These are phyloP conservation scores for Xylaria sp. DNA, from an alignment of 2,329 filamentous ascomycete species.

Conservation along the genomic window DNA sequence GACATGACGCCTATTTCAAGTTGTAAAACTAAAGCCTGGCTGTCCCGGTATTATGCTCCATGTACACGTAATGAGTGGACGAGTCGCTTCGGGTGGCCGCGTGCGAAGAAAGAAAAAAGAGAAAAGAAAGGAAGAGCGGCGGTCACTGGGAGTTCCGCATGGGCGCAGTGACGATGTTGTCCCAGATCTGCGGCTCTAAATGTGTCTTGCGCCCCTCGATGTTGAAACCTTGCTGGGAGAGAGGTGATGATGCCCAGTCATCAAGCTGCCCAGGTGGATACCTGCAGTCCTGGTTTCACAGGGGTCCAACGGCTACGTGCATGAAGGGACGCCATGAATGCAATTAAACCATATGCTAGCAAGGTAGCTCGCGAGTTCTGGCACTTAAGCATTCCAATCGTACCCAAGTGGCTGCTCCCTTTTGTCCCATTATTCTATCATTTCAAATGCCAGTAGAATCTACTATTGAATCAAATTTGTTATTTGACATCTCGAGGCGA, in stretches of 20 bases:
- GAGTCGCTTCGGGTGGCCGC: neutral
- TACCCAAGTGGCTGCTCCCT: too few relatives aligned
- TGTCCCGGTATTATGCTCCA: conserved; percentile 26
- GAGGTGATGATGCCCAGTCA: conserved; percentile 13
- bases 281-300: neutral
- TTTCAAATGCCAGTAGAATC: too few relatives aligned
- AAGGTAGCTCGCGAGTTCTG: neutral
- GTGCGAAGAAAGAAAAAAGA: neutral
- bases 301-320: neutral
- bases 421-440: too few relatives aligned
- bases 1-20: conserved; percentile 30
- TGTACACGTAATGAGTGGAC: neutral
- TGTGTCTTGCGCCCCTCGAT: neutral
- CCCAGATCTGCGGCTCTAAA: neutral
- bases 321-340: neutral
- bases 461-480: too few relatives aligned
- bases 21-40: neutral
- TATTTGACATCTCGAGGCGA: too few relatives aligned
- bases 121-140: neutral
- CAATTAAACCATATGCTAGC: neutral
- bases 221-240: neutral
- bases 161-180: neutral
- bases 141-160: neutral
- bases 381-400: neutral
- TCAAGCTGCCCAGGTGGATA: neutral